Evolutionary conservation across 306 rosid genomes (phyloP).

Genomic region (Cucurbita maxima): DNA sequence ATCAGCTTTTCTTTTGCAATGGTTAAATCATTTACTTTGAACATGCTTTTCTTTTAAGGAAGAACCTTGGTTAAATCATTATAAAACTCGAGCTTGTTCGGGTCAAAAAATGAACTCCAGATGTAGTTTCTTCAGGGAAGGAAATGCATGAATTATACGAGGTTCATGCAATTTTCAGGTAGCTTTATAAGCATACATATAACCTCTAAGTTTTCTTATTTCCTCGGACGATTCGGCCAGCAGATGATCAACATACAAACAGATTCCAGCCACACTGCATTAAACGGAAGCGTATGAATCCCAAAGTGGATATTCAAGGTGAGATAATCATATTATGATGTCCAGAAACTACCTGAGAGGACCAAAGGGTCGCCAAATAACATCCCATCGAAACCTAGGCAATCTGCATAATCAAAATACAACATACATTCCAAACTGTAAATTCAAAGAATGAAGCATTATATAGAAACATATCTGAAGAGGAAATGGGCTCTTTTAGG

Average conservation of each 20-base stretch:
- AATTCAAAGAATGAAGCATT: neutral
- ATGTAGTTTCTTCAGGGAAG: too few species aligned
- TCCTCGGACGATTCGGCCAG: constrained; percentile 64
- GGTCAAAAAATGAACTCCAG: neutral
- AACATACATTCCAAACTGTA: neutral
- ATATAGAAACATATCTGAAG: too few species aligned
- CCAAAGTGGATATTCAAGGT: neutral
- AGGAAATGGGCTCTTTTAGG: neutral
- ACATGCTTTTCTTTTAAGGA: neutral
- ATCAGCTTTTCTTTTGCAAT: neutral
- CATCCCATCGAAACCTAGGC: constrained; percentile 80
- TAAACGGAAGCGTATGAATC: constrained; percentile 2
- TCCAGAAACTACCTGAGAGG: constrained; percentile 45
- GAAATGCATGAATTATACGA: neutral
- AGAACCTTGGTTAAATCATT: neutral
- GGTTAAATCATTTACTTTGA: too few species aligned
- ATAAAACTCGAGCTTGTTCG: neutral
- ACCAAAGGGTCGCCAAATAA: constrained; percentile 80
- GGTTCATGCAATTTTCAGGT: constrained; percentile 45
- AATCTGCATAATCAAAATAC: constrained; percentile 22
- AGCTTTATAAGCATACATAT: constrained; percentile 74
- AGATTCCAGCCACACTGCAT: constrained; percentile 63
- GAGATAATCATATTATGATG: neutral
- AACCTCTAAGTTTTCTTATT: constrained; percentile 58
- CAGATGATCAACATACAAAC: constrained; percentile 72